phyloP scores from a whole-genome alignment of 345 rosid species.

The Eucalyptus curtisii region DNA sequence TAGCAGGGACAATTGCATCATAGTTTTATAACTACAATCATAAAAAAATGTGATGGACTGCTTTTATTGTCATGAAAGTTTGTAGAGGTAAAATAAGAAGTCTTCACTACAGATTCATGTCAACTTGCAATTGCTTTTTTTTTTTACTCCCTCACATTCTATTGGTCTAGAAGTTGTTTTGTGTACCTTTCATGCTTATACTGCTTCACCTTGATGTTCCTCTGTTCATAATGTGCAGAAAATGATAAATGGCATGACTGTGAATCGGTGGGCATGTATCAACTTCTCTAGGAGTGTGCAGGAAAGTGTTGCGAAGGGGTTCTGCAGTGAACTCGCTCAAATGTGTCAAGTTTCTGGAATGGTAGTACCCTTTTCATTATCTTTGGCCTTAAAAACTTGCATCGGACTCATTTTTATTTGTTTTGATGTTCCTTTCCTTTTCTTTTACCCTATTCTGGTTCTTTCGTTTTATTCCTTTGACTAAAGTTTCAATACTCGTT shows the following conservation, averaged over 20 bases:
- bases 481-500: neutral
- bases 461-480: neutral
- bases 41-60: neutral
- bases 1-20: neutral
- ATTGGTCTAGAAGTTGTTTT: neutral
- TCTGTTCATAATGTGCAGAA: constrained; percentile 30
- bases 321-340: constrained; percentile 88
- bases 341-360: constrained; percentile 99
- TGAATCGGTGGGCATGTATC: constrained; percentile 91
- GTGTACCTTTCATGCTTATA: neutral
- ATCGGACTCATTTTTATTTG: neutral
- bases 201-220: neutral
- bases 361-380: constrained; percentile 26
- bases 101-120: neutral
- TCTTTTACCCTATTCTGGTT: neutral
- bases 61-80: neutral
- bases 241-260: constrained; percentile 98
- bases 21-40: neutral
- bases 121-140: neutral
- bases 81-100: neutral
- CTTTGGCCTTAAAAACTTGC: neutral
- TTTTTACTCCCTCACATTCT: neutral
- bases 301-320: constrained; percentile 86
- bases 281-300: constrained; percentile 95
- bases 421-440: neutral